Evolutionary conservation across 1,139 yeast species (phyloP).

Genomic region (Chernovozyma sophiae-reginae): DNA sequence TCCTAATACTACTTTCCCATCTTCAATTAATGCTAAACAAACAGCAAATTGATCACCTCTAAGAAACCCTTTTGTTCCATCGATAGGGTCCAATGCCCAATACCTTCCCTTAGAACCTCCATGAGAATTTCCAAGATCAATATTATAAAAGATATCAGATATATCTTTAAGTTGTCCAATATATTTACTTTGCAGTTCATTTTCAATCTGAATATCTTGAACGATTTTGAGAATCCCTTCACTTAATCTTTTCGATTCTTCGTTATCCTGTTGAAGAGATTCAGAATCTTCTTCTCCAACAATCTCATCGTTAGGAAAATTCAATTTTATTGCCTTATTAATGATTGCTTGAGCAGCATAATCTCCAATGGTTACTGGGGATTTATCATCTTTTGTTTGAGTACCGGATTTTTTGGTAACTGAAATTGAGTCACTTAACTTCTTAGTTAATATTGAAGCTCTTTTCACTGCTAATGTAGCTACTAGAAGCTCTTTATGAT

Average conservation of each 20-base stretch:
- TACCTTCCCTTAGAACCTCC: conserved; percentile 80
- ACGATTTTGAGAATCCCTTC: conserved; percentile 50
- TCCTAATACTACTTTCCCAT: conserved; percentile 82
- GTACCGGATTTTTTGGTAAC: conserved; percentile 54
- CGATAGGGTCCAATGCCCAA: conserved; percentile 98
- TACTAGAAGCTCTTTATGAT: conserved; percentile 58
- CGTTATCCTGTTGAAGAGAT: conserved; percentile 48
- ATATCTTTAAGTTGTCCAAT: conserved; percentile 43
- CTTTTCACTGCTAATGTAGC: conserved; percentile 89
- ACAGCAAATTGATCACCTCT: conserved; percentile 97
- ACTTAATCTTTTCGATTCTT: conserved; percentile 27
- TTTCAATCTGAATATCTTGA: conserved; percentile 36
- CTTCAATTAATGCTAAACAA: conserved; percentile 82
- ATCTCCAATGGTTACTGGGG: conserved; percentile 97
- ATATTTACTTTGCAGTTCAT: conserved; percentile 18
- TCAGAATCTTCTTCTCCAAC: conserved; percentile 94
- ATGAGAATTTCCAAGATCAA: conserved; percentile 72
- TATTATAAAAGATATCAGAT: conserved; percentile 55
- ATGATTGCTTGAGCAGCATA: conserved; percentile 94
- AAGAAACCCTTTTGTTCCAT: conserved; percentile 95
- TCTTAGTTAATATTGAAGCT: conserved; percentile 74
- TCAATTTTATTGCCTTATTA: conserved; percentile 72
- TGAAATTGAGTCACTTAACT: conserved; percentile 65
- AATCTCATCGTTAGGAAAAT: conserved; percentile 79
- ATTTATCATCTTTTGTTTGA: conserved; percentile 78